Base-by-base conservation (phyloP, 495 filamentous ascomycete genomes). In the Trichoderma reesei region DNA sequence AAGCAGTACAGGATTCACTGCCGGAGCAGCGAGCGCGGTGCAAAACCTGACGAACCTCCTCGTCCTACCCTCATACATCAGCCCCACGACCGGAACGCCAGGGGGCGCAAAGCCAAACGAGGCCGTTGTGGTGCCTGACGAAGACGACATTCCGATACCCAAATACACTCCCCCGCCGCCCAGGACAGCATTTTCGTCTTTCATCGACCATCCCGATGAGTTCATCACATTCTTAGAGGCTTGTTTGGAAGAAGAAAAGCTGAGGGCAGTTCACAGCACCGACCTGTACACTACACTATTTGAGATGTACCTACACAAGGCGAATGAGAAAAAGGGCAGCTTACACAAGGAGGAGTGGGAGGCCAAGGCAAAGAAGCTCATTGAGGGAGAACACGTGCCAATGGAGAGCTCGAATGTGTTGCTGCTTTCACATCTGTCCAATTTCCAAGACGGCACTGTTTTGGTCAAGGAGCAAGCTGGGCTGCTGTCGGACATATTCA, bases 211-310 rank as follows among this genome's bases (percentile, higher is more conserved):
- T 68, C 85, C 94, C 0, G 83, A 88, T 63, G 85, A 96, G 67
- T 97, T 98, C 70, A 90, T 96, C 61, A 77, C 84, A 11, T 98
- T 98, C 70, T 78, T 98, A 1, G 94, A 98, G 76, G 89, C 89
- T 31, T 92, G 87, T 62, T 83, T 89, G 7, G 81, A 85, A 65
- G 83, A 88, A 66, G 81, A 87, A 7, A 75, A 84, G 31, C 74
- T 94, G 5, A 85, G 83, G 33, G 78, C 90, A 60, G 69, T 74
- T 11, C 89, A 96, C 67, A 88, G 86, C 68, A 80, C 84, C 7
- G 95, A 98, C 73, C 84, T 98, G 46, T 93, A 93, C 73, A 98
- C 94, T 1, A 96, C 94, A 0, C 75, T 98, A 37, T 98, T 98
- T 72, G 94, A 98, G 71, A 96, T 98, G 86, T 98, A 97, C 72